phyloP scores from a whole-genome alignment of 106 monocot species.

The Dendrobium officinale region DNA sequence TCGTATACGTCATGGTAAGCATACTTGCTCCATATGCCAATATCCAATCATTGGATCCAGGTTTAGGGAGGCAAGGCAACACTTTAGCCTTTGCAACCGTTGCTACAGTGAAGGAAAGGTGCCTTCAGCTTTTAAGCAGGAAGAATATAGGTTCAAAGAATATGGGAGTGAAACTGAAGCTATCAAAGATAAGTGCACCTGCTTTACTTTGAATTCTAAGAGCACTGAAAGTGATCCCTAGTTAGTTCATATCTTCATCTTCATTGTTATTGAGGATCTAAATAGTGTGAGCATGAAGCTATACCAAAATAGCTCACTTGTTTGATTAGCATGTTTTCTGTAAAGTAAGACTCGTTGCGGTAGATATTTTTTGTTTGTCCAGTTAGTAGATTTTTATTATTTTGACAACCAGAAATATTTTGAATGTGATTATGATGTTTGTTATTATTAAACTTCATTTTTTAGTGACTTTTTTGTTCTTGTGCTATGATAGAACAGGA shows the following conservation, averaged over 20 bases:
- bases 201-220: constrained; percentile 71
- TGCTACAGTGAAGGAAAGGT: constrained; percentile 99
- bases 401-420: not conserved
- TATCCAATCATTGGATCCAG: constrained; percentile 93
- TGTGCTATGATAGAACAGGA: not conserved
- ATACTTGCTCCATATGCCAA: constrained; percentile 74
- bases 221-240: constrained; percentile 42
- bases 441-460: not conserved
- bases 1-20: constrained; percentile 59
- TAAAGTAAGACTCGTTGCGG: constrained; percentile 23
- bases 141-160: constrained; percentile 92
- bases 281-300: constrained; percentile 4
- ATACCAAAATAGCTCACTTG: constrained; percentile 18
- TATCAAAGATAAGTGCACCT: constrained; percentile 90
- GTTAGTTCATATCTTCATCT: constrained; percentile 9
- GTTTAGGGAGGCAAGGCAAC: constrained; percentile 75
- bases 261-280: not conserved
- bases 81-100: constrained; percentile 76
- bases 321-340: constrained; percentile 19
- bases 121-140: constrained; percentile 72
- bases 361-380: constrained; percentile 24
- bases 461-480: not conserved
- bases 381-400: constrained; percentile 6
- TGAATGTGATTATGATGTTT: not conserved
- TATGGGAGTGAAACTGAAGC: constrained; percentile 83